These are phyloP conservation scores for Aureobasidium subglaciale DNA, from an alignment of 2,329 filamentous ascomycete genomes.

Conservation along the genomic window DNA sequence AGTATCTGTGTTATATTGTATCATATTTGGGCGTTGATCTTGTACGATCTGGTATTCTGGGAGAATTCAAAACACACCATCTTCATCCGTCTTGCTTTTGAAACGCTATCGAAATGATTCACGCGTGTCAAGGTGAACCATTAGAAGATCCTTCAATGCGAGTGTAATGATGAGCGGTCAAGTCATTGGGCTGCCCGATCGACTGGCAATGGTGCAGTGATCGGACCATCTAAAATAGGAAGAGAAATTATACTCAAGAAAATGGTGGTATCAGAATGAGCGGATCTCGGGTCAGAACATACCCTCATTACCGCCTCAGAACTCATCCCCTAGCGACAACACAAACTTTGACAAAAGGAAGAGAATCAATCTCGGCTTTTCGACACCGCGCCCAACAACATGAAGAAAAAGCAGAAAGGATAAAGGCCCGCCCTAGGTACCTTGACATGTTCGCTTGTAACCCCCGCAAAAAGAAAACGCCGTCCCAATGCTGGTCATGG, in stretches of 20 bases:
- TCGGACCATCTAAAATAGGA: neutral
- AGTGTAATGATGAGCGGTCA: neutral
- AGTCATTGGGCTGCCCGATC: neutral
- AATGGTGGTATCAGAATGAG: slow-evolving; percentile 9
- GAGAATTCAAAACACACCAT: neutral
- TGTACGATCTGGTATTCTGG: neutral
- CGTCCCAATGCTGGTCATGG: slow-evolving; percentile 14
- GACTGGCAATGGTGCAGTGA: neutral
- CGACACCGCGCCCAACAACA: slow-evolving; percentile 2
- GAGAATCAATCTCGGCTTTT: slow-evolving; percentile 9
- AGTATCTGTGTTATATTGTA: slow-evolving; percentile 5
- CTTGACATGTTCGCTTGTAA: slow-evolving; percentile 8
- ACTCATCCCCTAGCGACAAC: neutral
- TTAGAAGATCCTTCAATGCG: neutral
- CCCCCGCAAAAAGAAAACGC: slow-evolving; percentile 13
- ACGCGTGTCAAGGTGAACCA: too few species aligned
- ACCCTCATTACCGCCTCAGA: slow-evolving; percentile 10
- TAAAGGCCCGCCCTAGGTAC: slow-evolving; percentile 1
- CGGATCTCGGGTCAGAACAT: slow-evolving; percentile 6
- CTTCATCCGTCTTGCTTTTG: neutral
- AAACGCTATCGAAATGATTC: too few species aligned
- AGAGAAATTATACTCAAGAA: neutral
- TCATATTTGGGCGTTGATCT: slow-evolving; percentile 2
- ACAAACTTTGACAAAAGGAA: neutral
- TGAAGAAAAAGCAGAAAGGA: slow-evolving; percentile 1